phyloP scores from a whole-genome alignment of 2,329 filamentous ascomycete genomes.

The Monilinia aucupariae region DNA sequence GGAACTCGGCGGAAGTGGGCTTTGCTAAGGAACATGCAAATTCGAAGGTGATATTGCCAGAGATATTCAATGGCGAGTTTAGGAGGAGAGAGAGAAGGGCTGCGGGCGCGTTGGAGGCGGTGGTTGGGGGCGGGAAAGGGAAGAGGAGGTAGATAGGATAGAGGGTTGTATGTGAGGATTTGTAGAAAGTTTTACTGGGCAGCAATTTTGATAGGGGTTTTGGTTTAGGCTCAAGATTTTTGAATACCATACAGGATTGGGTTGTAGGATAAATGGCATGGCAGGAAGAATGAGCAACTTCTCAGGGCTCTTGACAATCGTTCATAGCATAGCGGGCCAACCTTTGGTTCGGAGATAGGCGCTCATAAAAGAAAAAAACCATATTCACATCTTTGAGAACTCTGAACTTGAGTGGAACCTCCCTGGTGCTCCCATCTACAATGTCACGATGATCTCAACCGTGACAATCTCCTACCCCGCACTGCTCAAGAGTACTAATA shows the following conservation, averaged over 20 bases:
- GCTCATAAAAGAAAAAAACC: neutral
- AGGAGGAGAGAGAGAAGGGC: conserved; percentile 54
- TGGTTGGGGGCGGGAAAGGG: conserved; percentile 38
- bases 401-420: neutral
- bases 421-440: neutral
- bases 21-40: conserved; percentile 78
- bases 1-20: conserved; percentile 59
- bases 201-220: neutral
- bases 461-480: neutral
- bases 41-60: conserved; percentile 56
- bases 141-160: conserved; percentile 27
- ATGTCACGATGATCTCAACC: neutral
- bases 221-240: neutral
- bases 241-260: neutral
- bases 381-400: neutral
- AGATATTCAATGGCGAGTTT: conserved; percentile 57
- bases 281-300: conserved; percentile 1
- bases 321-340: conserved; percentile 1
- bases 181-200: neutral
- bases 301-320: conserved; percentile 3
- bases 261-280: conserved; percentile 3
- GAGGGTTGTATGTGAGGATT: neutral
- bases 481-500: too few species aligned
- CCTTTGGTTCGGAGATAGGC: neutral
- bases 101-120: conserved; percentile 46